These are phyloP conservation scores for Myxozyma neotropica DNA, from an alignment of 805 yeast species.

Conservation along the genomic window DNA sequence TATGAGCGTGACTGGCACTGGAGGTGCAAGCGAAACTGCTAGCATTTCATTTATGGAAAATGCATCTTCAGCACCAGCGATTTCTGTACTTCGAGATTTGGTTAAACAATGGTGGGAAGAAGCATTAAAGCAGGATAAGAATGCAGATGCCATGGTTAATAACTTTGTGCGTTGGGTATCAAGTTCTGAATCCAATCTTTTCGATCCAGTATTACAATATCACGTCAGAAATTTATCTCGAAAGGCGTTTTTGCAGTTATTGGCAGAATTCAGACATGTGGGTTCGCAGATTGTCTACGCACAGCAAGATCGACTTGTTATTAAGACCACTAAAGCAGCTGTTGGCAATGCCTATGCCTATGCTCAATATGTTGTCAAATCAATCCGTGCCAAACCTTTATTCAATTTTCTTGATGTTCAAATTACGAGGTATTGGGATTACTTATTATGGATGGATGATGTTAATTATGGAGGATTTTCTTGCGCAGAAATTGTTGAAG, in stretches of 20 bases:
- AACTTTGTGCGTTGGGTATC: slow-evolving; percentile 86
- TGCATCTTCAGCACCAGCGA: slow-evolving; percentile 75
- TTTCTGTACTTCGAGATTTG: slow-evolving; percentile 68
- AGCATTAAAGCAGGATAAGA: slow-evolving; percentile 64
- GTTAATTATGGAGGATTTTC: slow-evolving; percentile 78
- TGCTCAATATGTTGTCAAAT: slow-evolving; percentile 77
- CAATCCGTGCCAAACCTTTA: slow-evolving; percentile 76
- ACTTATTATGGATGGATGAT: slow-evolving; percentile 93
- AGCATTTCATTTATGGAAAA: slow-evolving; percentile 65
- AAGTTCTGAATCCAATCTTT: slow-evolving; percentile 67
- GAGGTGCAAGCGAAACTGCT: slow-evolving; percentile 20
- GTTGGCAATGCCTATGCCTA: slow-evolving; percentile 90
- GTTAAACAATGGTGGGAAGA: slow-evolving; percentile 94
- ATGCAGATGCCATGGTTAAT: slow-evolving; percentile 83
- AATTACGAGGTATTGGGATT: slow-evolving; percentile 84
- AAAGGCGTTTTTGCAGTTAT: slow-evolving; percentile 76
- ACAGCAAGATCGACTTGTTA: slow-evolving; percentile 68
- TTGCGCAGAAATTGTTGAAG: slow-evolving; percentile 45
- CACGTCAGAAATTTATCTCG: slow-evolving; percentile 86
- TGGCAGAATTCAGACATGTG: slow-evolving; percentile 74
- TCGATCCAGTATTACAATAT: slow-evolving; percentile 76
- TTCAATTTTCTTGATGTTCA: slow-evolving; percentile 79
- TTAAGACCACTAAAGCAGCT: slow-evolving; percentile 72
- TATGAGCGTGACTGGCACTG: slow-evolving; percentile 42
- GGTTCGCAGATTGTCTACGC: slow-evolving; percentile 84